Base-by-base conservation (phyloP, 441 rosid species). In the Mallotus repandus region DNA sequence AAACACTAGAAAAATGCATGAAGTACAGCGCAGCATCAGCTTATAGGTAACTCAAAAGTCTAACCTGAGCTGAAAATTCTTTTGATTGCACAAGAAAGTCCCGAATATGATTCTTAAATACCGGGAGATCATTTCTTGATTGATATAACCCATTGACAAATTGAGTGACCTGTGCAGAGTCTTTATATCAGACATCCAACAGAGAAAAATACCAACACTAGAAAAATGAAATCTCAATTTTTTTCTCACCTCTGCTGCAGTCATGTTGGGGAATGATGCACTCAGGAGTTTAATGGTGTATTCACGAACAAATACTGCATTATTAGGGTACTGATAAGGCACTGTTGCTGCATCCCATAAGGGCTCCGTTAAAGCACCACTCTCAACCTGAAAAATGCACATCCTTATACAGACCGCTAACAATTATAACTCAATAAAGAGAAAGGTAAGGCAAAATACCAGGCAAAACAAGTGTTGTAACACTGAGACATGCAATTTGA, bases 241-340 rank as follows among this genome's bases (percentile, higher is more conserved):
- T 21, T 21, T 64, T 45, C 5, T 79, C 79, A 94, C 99, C 97
- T 96, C 99, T 64, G 86, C 81, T 35, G 82, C 80, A 75, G 95
- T 91, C 99, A 96, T 94, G 86, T 96, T 96, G 53, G 98, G 98
- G 77, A 96, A 96, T n/a, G 99, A 96, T 52, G 96, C 82, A 70
- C 97, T 89, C 85, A 96, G 77, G 68, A 96, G 93, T 82, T 96
- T 94, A 72, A 96, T 94, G 72, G 98, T 93, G 84, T 89, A 89
- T 58, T 96, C 99, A 18, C 89, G 96, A 80, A 92, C 89, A 87
- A 89, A 96, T 64, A 84, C 77, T 22, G 86, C 86, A 72, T 94
- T 96, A 77, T 86, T 89, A 56, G 88, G 93, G 82, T 89, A 96
- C 5, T 87, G 86, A 75, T 87, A 91, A 57, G 93, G 74, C 59